Base-by-base conservation (phyloP, 1,284 basidiomycete genomes). In the Rhodotorula sp. region DNA sequence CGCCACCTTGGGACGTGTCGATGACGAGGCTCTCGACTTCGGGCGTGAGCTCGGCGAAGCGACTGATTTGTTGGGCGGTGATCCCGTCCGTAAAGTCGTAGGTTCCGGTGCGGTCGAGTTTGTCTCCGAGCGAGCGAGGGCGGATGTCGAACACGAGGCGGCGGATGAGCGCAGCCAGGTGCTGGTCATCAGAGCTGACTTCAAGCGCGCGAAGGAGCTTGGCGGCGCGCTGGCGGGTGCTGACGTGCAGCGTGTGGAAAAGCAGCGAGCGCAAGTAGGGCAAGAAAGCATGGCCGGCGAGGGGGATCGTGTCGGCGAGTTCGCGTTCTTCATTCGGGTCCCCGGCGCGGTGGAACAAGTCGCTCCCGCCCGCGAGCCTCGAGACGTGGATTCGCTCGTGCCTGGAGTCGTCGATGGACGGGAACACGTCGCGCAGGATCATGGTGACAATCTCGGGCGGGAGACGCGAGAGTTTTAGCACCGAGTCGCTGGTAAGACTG, bases 261-360 rank as follows among this genome's bases (percentile, higher is more conserved):
- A 65, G 31, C 34, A 65, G 63, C n/a, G 65, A 61, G 38, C 59
- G 65, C 16, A 60, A 7, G 48, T 47, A 60, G 21, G 65, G 50
- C 15, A 34, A 28, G 15, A 50, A 50, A 47, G 54, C 12, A 14
- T 16, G 56, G 8, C 38, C 28, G 48, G 38, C 10, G 16, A 28
- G 16, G 23, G 12, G 6, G 14, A 26, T 23, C 34, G n/a, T 19
- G 26, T 34, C 23, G 43, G 4, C 38, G 38, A 68, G 62, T 8
- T 10, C 14, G 23, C 49, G 62, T 31, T 59, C 50, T 8, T 55
- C 67, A 43, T 14, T 15, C 15, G 38, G 26, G n/a, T 54, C 38
- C 5, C 58, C 58, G 7, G 47, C 38, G 38, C 50, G 64, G 64
- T 16, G 52, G 52, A 26, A 10, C 52, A 54, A 10, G 52, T n/a